A percentile compares a stretch with the other conserved stretches of the same genome.
Evolutionary conservation across 129 eudicot genomes (phyloP).

Genomic region (Artemisia tridentata): DNA sequence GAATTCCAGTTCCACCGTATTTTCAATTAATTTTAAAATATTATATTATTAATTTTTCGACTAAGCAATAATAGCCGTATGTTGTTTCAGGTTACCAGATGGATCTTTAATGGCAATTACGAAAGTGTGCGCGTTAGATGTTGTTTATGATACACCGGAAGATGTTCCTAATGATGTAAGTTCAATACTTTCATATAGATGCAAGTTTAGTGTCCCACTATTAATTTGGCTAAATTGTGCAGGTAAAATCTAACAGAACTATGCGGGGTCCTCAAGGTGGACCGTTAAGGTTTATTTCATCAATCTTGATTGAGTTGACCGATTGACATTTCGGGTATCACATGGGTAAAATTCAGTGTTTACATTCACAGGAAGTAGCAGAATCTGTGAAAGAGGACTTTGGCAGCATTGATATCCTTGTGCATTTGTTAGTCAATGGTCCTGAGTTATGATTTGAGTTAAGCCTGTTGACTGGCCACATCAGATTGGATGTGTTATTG

Average conservation of each 20-base stretch:
- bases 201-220: not conserved
- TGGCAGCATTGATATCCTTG: constrained; percentile 77
- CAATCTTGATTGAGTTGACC: too few species aligned
- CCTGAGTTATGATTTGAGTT: constrained; percentile 54
- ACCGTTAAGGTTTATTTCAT: constrained; percentile 62
- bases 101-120: constrained; percentile 73
- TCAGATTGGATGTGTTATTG: too few species aligned
- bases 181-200: not conserved
- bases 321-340: not conserved
- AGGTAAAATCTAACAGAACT: constrained; percentile 63
- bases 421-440: constrained; percentile 87
- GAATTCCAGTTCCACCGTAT: not conserved
- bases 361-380: constrained; percentile 62
- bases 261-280: constrained; percentile 64
- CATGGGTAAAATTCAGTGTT: constrained; percentile 5
- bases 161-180: constrained; percentile 72
- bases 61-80: constrained; percentile 5
- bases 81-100: constrained; percentile 67
- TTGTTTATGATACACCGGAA: constrained; percentile 61
- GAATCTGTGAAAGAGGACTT: constrained; percentile 75
- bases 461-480: too few species aligned
- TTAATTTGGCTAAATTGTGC: constrained; percentile 11
- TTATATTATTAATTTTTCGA: not conserved
- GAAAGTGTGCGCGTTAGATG: constrained; percentile 68
- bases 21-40: not conserved